A percentile compares a stretch with the other conserved stretches of the same genome.
Conservation (phyloP, 345 rosid genomes). For the Eucalyptus paniculata region DNA sequence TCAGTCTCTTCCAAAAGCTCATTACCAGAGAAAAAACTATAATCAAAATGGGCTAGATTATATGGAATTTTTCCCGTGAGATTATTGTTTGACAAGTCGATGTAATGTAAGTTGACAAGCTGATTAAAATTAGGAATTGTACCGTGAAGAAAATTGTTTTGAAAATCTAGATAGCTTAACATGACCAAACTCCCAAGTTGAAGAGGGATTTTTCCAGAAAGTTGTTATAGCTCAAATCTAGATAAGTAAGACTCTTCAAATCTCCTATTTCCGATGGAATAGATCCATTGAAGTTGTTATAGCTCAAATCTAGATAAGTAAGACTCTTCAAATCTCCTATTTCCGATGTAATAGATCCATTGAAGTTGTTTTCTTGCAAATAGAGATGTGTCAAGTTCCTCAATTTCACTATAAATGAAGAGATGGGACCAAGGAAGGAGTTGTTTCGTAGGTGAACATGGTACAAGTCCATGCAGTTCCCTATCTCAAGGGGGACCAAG, state of each 20-base stretch:
- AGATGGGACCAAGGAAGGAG: not conserved
- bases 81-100: not conserved
- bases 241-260: not conserved
- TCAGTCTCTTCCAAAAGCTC: not conserved
- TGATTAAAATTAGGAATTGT: not conserved
- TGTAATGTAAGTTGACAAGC: not conserved
- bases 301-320: not conserved
- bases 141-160: not conserved
- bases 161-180: not conserved
- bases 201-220: not conserved
- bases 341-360: not conserved
- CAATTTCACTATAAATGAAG: too few species aligned
- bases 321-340: not conserved
- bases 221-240: not conserved
- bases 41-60: rapidly evolving
- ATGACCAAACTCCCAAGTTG: not conserved
- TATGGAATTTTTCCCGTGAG: not conserved
- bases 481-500: not conserved
- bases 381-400: too few species aligned
- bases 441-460: not conserved
- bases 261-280: not conserved
- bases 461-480: not conserved
- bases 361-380: too few species aligned
- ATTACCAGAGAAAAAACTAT: not conserved
- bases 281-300: not conserved